Percentiles rank a stretch among this genome's conserved stretches.
These are phyloP conservation scores for Boletus sp. DNA, from an alignment of 768 basidiomycete genomes.

Conservation along the genomic window DNA sequence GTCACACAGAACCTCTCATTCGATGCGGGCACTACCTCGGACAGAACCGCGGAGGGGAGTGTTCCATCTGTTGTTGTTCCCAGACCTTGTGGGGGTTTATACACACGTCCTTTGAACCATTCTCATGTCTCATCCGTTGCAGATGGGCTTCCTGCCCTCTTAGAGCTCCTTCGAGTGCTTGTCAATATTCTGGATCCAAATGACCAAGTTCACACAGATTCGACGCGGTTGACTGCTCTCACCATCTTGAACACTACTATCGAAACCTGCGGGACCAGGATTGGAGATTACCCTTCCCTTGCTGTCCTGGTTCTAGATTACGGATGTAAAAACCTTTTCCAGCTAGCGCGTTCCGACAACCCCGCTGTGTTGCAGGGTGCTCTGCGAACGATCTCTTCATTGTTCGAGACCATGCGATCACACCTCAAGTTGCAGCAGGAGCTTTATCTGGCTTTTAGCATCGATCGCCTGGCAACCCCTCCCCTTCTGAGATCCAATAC, in stretches of 20 bases:
- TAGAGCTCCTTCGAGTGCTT: conserved; percentile 90
- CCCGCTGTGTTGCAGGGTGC: conserved; percentile 72
- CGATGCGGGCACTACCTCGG: background rate
- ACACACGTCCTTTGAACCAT: background rate
- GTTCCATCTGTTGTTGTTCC: conserved; percentile 19
- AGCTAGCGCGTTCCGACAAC: conserved; percentile 90
- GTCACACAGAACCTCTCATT: background rate
- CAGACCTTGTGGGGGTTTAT: conserved; percentile 24
- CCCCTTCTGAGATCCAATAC: conserved; percentile 25
- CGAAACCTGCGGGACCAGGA: conserved; percentile 73
- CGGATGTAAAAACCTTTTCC: conserved; percentile 96
- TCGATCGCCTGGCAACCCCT: conserved; percentile 81
- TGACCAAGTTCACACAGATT: conserved; percentile 94
- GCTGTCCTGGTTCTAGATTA: conserved; percentile 76
- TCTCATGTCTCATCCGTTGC: conserved; percentile 8
- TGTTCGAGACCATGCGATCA: conserved; percentile 82
- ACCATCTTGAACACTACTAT: conserved; percentile 84
- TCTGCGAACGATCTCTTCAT: conserved; percentile 80
- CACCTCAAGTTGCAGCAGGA: conserved; percentile 94
- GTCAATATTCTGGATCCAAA: conserved; percentile 94
- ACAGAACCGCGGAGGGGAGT: conserved; percentile 32
- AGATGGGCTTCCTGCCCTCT: conserved; percentile 90
- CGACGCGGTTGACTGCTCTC: conserved; percentile 86
- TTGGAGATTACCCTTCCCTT: conserved; percentile 77
- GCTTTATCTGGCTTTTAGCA: conserved; percentile 88